Percentiles rank a stretch among this genome's conserved stretches.
phyloP scores from a whole-genome alignment of 73 alveolate species.

The Blepharisma japonicum region DNA sequence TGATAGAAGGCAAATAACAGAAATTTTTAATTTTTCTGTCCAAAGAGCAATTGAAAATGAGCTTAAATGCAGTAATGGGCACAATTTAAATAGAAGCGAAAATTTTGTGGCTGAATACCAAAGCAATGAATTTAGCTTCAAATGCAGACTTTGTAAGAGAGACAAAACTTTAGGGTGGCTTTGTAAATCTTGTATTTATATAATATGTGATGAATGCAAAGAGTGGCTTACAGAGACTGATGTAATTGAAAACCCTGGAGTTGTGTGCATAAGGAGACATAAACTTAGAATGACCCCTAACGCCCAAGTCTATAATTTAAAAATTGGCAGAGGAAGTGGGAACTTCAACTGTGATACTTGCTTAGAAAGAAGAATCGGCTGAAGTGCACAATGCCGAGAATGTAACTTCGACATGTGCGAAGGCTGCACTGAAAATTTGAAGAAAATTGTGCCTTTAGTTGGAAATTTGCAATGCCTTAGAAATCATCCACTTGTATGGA shows the following conservation, averaged over 20 bases:
- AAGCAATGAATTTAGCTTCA: no score
- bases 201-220: conserved; percentile 11
- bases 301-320: not conserved
- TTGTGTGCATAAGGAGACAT: not conserved
- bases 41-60: no score
- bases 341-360: not conserved
- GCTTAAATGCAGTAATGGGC: no score
- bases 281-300: not conserved
- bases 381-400: conserved; percentile 5
- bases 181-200: no score
- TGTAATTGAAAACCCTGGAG: not conserved
- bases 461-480: not conserved
- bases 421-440: not conserved
- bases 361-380: not conserved
- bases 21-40: no score
- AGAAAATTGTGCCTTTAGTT: not conserved
- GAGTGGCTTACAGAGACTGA: not conserved
- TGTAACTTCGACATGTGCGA: not conserved
- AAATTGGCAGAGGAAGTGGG: not conserved
- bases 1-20: no score
- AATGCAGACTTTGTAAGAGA: no score
- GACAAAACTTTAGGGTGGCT: no score
- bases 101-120: no score
- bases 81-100: no score
- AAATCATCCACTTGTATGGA: conserved; percentile 18